A percentile compares a stretch with the other conserved stretches of the same genome.
Evolutionary conservation across 352 stramenopile species (phyloP).

Genomic region (Phytophthora pseudosyringae): DNA sequence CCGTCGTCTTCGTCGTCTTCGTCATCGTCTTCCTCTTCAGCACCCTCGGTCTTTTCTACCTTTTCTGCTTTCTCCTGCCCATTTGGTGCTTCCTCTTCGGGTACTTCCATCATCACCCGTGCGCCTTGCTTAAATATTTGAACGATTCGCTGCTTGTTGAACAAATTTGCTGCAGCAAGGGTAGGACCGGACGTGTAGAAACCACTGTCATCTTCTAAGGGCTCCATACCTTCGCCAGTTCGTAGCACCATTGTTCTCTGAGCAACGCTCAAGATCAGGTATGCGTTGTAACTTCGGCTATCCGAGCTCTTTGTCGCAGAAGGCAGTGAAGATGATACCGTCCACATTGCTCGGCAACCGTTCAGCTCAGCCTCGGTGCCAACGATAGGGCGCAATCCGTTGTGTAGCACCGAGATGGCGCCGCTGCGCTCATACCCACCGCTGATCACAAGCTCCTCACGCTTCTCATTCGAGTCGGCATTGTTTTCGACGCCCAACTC

Average conservation of each 20-base stretch:
- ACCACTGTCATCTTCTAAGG: slow-evolving; percentile 81
- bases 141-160: slow-evolving; percentile 83
- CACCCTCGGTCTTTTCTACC: slow-evolving; percentile 13
- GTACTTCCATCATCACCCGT: slow-evolving; percentile 82
- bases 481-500: slow-evolving; percentile 81
- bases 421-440: slow-evolving; percentile 68
- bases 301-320: slow-evolving; percentile 55
- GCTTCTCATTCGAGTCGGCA: slow-evolving; percentile 76
- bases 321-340: slow-evolving; percentile 72
- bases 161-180: slow-evolving; percentile 79
- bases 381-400: slow-evolving; percentile 84
- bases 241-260: slow-evolving; percentile 87
- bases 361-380: slow-evolving; percentile 82
- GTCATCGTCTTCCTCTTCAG: slow-evolving; percentile 43
- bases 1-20: slow-evolving; percentile 68
- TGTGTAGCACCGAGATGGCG: slow-evolving; percentile 79
- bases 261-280: slow-evolving; percentile 82
- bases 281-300: slow-evolving; percentile 71
- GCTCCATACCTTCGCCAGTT: slow-evolving; percentile 86
- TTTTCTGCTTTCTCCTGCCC: slow-evolving; percentile 31
- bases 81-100: slow-evolving; percentile 37
- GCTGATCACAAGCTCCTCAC: slow-evolving; percentile 82
- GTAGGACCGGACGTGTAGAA: slow-evolving; percentile 88
- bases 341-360: slow-evolving; percentile 88
- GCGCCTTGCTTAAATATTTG: slow-evolving; percentile 88